These are phyloP conservation scores for Solanum hybrid DNA, from an alignment of 305 asterid species.

Conservation along the genomic window DNA sequence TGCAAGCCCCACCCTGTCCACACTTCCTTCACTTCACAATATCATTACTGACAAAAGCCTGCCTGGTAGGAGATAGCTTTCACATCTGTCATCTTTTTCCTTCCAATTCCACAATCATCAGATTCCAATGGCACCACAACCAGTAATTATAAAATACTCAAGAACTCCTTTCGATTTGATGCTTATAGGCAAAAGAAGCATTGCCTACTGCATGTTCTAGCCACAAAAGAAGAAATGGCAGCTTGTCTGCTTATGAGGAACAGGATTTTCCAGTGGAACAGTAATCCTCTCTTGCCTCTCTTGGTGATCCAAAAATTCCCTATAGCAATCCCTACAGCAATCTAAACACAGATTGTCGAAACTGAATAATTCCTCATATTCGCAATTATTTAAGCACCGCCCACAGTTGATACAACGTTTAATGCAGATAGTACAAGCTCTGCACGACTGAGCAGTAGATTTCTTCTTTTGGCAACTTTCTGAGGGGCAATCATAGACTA, in stretches of 20 bases:
- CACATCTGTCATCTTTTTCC: background rate
- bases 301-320: constrained; percentile 19
- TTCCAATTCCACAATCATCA: background rate
- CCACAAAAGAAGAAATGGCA: constrained; percentile 32
- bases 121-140: background rate
- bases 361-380: constrained; percentile 52
- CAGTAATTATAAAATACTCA: background rate
- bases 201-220: constrained; percentile 11
- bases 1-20: background rate
- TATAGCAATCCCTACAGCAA: constrained; percentile 39
- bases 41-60: background rate
- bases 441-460: constrained; percentile 32
- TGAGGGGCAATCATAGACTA: constrained; percentile 68
- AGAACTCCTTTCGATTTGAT: background rate
- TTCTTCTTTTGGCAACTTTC: constrained; percentile 41
- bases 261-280: constrained; percentile 15
- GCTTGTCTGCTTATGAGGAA: constrained; percentile 25
- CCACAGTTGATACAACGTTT: constrained; percentile 65
- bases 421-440: constrained; percentile 58
- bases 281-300: constrained; percentile 15
- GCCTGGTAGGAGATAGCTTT: background rate
- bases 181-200: background rate
- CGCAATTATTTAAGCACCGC: constrained; percentile 43
- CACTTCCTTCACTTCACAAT: background rate
- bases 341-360: constrained; percentile 37